Base-by-base conservation (phyloP, 345 rosid genomes). In the Carallia brachiata region DNA sequence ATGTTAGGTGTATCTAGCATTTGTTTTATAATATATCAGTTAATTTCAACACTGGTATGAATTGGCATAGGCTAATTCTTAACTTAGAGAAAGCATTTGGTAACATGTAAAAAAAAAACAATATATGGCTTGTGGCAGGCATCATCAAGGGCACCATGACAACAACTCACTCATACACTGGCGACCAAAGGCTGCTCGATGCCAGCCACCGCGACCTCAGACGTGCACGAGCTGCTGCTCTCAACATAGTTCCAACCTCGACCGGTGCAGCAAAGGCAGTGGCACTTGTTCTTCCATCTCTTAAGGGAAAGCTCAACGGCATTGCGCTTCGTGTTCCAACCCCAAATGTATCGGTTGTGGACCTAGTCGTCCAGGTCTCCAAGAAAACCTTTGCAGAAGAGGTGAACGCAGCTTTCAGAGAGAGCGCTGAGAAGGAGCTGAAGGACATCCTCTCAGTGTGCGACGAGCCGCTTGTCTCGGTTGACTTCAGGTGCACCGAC, bases 131-230 rank as follows among this genome's bases (percentile, higher is more conserved):
- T 50, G 7, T 71, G 63, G 52, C 77, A 92, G 97, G 98, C 7
- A 93, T 93, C 79, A 89, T 90, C 70, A 93, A 93, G 91, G 98
- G 98, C 47, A 93, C 98, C 75, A 93, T 93, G 98, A 93, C 98
- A 18, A 93, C 98, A 18, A 93, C 98, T 78, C 98, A 93, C 81
- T 93, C 98, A 5, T 93, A 93, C 91, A 93, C 98, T 0, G 96
- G 98, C 28, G 98, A 93, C 87, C 97, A 93, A 79, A 87, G 98
- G 78, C 79, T 93, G 12, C 84, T 93, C 2, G 98, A 91, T 34
- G 98, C 98, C 0, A 93, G 97, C 73, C 98, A 93, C 84, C 97
- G 97, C 68, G 98, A 91, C 79, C 82, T 93, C n/a, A 84, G 98
- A 77, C 89, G 98, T 65, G 98, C 98, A 73, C 73, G 97, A 66